Evolutionary conservation across 2,329 filamentous ascomycete genomes (phyloP).

Genomic region (Trichoderma semiorbis): DNA sequence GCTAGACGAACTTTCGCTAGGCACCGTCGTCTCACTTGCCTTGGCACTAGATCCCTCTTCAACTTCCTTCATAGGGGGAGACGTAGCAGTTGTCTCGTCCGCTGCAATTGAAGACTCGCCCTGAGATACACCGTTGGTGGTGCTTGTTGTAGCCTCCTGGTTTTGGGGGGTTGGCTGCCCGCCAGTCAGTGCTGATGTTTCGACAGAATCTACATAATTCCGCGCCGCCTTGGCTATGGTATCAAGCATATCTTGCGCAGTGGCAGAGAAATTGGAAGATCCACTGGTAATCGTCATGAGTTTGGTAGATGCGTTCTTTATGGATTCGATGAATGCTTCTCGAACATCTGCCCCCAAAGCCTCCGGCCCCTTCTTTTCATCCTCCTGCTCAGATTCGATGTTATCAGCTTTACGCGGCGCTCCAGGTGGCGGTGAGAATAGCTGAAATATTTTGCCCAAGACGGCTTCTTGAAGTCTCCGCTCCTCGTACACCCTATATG

Average conservation of each 20-base stretch:
- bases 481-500: constrained; percentile 50
- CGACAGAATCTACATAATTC: constrained; percentile 45
- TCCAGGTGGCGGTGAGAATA: constrained; percentile 42
- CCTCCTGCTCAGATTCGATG: constrained; percentile 18
- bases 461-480: constrained; percentile 53
- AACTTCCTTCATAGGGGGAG: not conserved
- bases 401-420: constrained; percentile 28
- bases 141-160: not conserved
- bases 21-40: not conserved
- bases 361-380: constrained; percentile 25
- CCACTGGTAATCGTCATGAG: constrained; percentile 43
- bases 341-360: constrained; percentile 26
- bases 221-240: constrained; percentile 49
- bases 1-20: not conserved
- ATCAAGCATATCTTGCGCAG: constrained; percentile 47
- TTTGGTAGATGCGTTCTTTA: constrained; percentile 41
- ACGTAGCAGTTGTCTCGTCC: not conserved
- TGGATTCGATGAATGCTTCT: constrained; percentile 29
- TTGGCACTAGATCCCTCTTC: not conserved
- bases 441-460: constrained; percentile 50
- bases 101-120: not conserved
- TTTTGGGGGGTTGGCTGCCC: not conserved
- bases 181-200: constrained; percentile 21
- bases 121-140: not conserved
- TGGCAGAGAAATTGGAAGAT: constrained; percentile 30